Conservation (phyloP, 352 stramenopile species). For the Pythium sp. region DNA sequence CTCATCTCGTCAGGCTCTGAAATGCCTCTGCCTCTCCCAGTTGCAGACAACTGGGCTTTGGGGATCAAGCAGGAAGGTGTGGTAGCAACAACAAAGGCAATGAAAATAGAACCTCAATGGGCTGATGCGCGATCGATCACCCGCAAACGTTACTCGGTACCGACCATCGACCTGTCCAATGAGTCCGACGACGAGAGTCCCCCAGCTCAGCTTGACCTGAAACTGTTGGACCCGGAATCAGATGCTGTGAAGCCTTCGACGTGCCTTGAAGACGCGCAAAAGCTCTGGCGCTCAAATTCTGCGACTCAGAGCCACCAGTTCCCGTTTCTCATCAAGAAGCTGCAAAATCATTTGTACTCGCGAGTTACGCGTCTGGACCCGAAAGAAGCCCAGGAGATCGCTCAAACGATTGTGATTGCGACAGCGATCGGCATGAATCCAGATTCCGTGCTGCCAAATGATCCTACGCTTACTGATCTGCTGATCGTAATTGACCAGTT, state of each 20-base stretch:
- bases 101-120: neutral
- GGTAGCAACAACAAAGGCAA: constrained; percentile 1
- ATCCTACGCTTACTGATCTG: constrained; percentile 21
- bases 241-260: constrained; percentile 15
- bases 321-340: constrained; percentile 21
- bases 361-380: constrained; percentile 11
- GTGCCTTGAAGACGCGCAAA: constrained; percentile 20
- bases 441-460: constrained; percentile 7
- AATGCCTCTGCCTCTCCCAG: neutral
- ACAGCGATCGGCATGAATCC: constrained; percentile 22
- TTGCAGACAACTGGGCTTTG: neutral
- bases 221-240: constrained; percentile 24
- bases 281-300: constrained; percentile 13
- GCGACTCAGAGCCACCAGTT: constrained; percentile 23
- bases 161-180: neutral
- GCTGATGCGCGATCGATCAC: neutral
- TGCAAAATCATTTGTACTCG: constrained; percentile 25
- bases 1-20: neutral
- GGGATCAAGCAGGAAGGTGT: neutral
- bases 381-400: constrained; percentile 23
- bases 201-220: constrained; percentile 16
- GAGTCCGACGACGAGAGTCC: constrained; percentile 1
- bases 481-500: constrained; percentile 23
- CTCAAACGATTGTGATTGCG: constrained; percentile 18
- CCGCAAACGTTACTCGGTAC: constrained; percentile 17